Evolutionary conservation across 805 yeast genomes (phyloP).

Genomic region (Metschnikowia arizonensis): DNA sequence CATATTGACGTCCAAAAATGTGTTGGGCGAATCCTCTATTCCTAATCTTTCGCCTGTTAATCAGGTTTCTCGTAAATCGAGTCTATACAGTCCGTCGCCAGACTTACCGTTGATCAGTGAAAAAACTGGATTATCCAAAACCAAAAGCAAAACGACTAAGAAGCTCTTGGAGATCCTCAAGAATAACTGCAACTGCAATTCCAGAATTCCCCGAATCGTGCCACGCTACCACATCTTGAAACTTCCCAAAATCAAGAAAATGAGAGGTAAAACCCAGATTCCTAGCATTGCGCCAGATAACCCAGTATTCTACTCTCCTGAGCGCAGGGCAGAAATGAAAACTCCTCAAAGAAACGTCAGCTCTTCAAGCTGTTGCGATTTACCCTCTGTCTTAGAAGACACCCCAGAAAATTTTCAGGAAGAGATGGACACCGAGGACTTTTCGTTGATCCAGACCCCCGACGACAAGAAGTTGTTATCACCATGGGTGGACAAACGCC

Average conservation of each 20-base stretch:
- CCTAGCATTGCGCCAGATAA: constrained; percentile 31
- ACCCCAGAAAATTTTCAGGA: constrained; percentile 3
- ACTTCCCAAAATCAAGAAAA: constrained; percentile 26
- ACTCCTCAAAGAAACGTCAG: constrained; percentile 6
- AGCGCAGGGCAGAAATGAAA: constrained; percentile 8
- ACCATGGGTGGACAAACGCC: constrained; percentile 3
- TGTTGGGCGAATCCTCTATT: constrained; percentile 2
- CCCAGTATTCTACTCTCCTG: constrained; percentile 28
- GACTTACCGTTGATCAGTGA: not conserved
- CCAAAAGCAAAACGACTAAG: not conserved
- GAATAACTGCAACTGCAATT: not conserved
- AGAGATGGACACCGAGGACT: constrained; percentile 1
- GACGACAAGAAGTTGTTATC: constrained; percentile 3
- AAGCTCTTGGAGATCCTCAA: not conserved
- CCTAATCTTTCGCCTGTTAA: constrained; percentile 3
- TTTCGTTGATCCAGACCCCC: constrained; percentile 4
- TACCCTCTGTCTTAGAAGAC: constrained; percentile 4
- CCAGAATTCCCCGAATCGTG: constrained; percentile 27
- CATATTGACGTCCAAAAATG: not conserved
- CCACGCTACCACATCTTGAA: constrained; percentile 19
- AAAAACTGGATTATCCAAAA: not conserved
- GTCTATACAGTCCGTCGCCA: not conserved
- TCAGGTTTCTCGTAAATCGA: not conserved
- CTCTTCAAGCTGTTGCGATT: constrained; percentile 6
- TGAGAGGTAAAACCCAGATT: constrained; percentile 18